Evolutionary conservation across 2,329 filamentous ascomycete species (phyloP).

Genomic region (Hypoxylon sp.): DNA sequence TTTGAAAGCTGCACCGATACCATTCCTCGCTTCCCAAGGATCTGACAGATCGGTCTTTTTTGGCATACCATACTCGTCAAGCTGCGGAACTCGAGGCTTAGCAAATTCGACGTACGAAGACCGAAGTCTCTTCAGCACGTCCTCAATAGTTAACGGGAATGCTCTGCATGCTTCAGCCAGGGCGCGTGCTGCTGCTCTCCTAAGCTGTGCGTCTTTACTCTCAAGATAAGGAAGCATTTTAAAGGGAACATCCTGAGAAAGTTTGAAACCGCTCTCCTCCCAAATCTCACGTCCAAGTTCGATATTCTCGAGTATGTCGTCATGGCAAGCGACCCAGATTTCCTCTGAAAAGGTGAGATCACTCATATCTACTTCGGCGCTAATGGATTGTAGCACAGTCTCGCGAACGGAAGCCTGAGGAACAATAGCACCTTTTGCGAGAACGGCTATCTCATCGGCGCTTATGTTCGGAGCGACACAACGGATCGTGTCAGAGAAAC

Average conservation of each 20-base stretch:
- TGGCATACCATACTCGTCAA: conserved; percentile 95
- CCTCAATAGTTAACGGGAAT: conserved; percentile 71
- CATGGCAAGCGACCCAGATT: conserved; percentile 93
- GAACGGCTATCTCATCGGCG: conserved; percentile 77
- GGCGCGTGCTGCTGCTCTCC: conserved; percentile 85
- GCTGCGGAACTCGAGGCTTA: conserved; percentile 84
- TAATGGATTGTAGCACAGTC: conserved; percentile 89
- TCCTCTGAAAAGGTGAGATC: conserved; percentile 89
- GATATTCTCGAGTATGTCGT: conserved; percentile 88
- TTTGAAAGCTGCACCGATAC: conserved; percentile 88
- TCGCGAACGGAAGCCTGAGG: conserved; percentile 84
- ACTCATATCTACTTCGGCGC: conserved; percentile 90
- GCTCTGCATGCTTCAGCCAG: conserved; percentile 79
- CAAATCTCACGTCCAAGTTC: conserved; percentile 90
- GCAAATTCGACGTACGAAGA: conserved; percentile 82
- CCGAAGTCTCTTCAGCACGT: conserved; percentile 76
- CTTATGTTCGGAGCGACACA: conserved; percentile 87
- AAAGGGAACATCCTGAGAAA: conserved; percentile 74
- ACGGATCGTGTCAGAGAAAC: conserved; percentile 86
- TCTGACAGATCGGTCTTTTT: conserved; percentile 89
- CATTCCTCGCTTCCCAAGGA: conserved; percentile 91
- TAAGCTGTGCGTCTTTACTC: conserved; percentile 83
- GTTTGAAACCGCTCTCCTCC: conserved; percentile 89
- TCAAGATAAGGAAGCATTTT: conserved; percentile 84
- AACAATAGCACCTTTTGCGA: conserved; percentile 85